Percentiles rank a stretch among this genome's conserved stretches.
phyloP scores from a whole-genome alignment of 805 yeast genomes.

The Pichia nakasei region DNA sequence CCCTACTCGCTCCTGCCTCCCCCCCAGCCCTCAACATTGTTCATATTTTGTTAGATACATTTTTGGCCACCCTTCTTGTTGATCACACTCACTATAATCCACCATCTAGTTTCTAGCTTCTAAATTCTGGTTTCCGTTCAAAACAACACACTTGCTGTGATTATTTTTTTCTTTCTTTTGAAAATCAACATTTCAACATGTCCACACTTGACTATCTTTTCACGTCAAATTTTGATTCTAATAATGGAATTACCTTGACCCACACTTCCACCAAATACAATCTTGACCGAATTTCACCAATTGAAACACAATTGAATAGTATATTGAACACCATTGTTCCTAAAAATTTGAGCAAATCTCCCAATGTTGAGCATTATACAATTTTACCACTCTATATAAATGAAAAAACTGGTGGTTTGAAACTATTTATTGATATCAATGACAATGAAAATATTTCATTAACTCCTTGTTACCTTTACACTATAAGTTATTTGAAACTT shows the following conservation, averaged over 20 bases:
- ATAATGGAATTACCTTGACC: conserved; percentile 57
- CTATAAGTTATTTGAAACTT: conserved; percentile 22
- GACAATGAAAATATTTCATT: conserved; percentile 1
- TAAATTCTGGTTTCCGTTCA: no score
- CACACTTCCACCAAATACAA: conserved; percentile 44
- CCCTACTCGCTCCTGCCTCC: no score
- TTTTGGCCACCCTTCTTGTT: no score
- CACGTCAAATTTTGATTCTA: conserved; percentile 74
- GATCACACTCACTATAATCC: no score
- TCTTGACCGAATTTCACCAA: conserved; percentile 39
- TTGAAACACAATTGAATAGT: conserved; percentile 44
- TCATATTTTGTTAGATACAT: no score
- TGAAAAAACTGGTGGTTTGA: conserved; percentile 11
- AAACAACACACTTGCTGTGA: no score
- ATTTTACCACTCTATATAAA: conserved; percentile 40
- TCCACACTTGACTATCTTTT: conserved; percentile 26
- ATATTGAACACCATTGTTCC: conserved; percentile 22
- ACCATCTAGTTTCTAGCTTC: no score
- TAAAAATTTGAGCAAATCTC: conserved; percentile 32
- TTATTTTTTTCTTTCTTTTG: no score
- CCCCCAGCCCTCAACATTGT: no score
- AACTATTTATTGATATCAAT: conserved; percentile 10
- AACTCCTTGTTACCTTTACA: conserved; percentile 20
- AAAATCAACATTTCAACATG: no score
- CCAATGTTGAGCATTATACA: conserved; percentile 50